phyloP scores from a whole-genome alignment of 768 basidiomycete species.

The Russula griseocarnosa region DNA sequence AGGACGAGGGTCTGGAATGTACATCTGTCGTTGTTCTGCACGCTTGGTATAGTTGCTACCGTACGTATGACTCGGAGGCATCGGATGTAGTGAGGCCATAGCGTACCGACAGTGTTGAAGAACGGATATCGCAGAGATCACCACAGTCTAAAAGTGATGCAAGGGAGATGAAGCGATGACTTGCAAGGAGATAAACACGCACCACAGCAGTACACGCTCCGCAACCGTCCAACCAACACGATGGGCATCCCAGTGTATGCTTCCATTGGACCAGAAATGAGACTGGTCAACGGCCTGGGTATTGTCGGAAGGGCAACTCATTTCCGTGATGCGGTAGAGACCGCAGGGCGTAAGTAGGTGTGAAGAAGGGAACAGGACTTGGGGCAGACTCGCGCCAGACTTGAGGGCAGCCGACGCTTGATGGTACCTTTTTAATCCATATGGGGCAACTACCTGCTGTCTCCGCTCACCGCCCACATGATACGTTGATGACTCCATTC shows the following conservation, averaged over 20 bases:
- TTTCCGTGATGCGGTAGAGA: neutral
- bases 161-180: too few species aligned
- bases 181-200: conserved; percentile 31
- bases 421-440: too few species aligned
- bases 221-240: conserved; percentile 73
- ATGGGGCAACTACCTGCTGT: too few species aligned
- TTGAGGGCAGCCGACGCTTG: neutral
- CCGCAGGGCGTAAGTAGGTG: too few species aligned
- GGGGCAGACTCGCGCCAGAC: neutral
- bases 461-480: too few species aligned
- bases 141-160: conserved; percentile 46
- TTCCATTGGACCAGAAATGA: conserved; percentile 55
- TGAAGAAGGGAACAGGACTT: neutral
- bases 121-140: conserved; percentile 57
- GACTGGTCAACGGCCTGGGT: conserved; percentile 50
- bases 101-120: conserved; percentile 61
- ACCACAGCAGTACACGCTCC: conserved; percentile 58
- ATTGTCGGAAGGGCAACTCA: conserved; percentile 51
- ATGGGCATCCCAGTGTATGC: conserved; percentile 57
- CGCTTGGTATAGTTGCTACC: conserved; percentile 66
- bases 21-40: conserved; percentile 79
- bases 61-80: neutral
- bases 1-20: conserved; percentile 21
- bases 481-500: too few species aligned
- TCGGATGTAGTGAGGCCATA: neutral